Evolutionary conservation across 371 early-diverging fungal genomes (phyloP), one percentile per base, ranked within the genome.

Genomic region (Sanchytrium tribonematis): DNA sequence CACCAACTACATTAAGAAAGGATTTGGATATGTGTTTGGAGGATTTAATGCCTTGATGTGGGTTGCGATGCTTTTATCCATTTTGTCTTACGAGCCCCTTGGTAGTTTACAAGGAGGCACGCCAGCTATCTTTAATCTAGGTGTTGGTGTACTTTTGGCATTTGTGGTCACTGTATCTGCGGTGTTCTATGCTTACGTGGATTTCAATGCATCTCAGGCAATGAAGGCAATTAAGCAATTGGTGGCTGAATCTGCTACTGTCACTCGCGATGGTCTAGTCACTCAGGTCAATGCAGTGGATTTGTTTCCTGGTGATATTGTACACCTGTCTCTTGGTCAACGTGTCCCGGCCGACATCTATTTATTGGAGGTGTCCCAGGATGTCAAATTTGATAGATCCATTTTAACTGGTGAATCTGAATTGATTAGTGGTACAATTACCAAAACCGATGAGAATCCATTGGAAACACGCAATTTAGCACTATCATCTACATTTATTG

Each of bases 241-340:
- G n/a, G n/a, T n/a, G n/a, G n/a, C n/a, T n/a, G n/a, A n/a, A n/a
- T n/a, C n/a, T n/a, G n/a, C n/a, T n/a, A n/a, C n/a, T n/a, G n/a
- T n/a, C n/a, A n/a, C n/a, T n/a, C n/a, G n/a, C n/a, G n/a, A n/a
- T n/a, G n/a, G n/a, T n/a, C n/a, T n/a, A n/a, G n/a, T n/a, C n/a
- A n/a, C n/a, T n/a, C n/a, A n/a, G n/a, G n/a, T 96, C 68, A 86
- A 94, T 66, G 97, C 92, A 16, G 93, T 94, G 29, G 93, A 93
- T 12, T 48, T 48, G 48, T 16, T 17, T 12, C 17, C 28, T 67
- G 68, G 68, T 12, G 68, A 67, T 67, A 67, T 67, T 29, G 68
- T 67, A 12, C 12, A 67, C 12, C 28, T 67, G 28, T 67, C 68
- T 12, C 17, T 67, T 12, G 68, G 68, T 12, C 28, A 67, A 17